phyloP scores from a whole-genome alignment of 1,284 basidiomycete genomes.

The Marasmius fiardii region DNA sequence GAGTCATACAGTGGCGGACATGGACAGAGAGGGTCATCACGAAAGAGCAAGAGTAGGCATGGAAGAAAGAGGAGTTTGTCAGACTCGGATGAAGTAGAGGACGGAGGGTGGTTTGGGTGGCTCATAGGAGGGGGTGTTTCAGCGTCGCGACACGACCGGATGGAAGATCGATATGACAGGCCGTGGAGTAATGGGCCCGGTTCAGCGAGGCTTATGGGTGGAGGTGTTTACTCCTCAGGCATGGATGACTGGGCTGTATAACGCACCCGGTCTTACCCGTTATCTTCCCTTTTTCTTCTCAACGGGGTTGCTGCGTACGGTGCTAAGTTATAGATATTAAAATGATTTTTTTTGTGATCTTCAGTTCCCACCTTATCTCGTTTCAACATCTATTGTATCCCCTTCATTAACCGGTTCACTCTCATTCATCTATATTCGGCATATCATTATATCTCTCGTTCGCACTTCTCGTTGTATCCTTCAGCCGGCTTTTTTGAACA shows the following conservation, averaged over 20 bases:
- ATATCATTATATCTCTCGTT: neutral
- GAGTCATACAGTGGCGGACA: slow-evolving; percentile 43
- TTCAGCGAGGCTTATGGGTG: slow-evolving; percentile 45
- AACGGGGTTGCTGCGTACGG: no score
- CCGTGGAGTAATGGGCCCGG: slow-evolving; percentile 46
- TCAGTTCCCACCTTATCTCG: no score
- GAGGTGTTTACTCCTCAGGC: slow-evolving; percentile 40
- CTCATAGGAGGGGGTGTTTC: slow-evolving; percentile 26
- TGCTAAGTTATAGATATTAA: neutral
- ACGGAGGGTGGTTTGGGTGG: slow-evolving; percentile 51
- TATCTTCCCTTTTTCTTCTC: no score
- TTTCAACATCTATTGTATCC: neutral
- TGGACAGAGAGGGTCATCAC: slow-evolving; percentile 19
- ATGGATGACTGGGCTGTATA: slow-evolving; percentile 62
- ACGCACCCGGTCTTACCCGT: slow-evolving; percentile 9
- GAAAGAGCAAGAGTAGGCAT: slow-evolving; percentile 18
- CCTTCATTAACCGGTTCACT: no score
- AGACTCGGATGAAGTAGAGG: slow-evolving; percentile 22
- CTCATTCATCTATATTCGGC: neutral
- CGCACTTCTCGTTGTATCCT: neutral
- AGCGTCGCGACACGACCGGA: slow-evolving; percentile 18
- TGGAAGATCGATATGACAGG: slow-evolving; percentile 17
- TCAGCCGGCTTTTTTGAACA: neutral
- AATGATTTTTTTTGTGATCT: neutral
- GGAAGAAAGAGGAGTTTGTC: slow-evolving; percentile 14